Evolutionary conservation across 1,139 yeast genomes (phyloP), one percentile per base, ranked within the genome.

Genomic region (Saccharomyces uvarum): DNA sequence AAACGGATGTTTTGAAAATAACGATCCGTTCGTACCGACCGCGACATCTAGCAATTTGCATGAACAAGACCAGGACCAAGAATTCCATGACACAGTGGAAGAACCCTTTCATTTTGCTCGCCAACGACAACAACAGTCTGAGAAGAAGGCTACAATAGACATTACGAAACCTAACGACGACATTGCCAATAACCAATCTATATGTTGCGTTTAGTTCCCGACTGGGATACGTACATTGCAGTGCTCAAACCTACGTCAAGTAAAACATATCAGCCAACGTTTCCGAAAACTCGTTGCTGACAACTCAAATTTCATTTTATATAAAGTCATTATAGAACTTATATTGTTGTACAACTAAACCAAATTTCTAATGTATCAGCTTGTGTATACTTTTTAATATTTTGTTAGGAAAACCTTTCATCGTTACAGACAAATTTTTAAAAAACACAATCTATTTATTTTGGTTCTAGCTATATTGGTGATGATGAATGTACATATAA

Each of bases 1-100:
- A 42, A 62, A 65, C 51, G 66, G 66, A 2, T 68, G 69, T 54
- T 68, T 66, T 54, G 70, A 67, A 38, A 38, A 38, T 5, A 38
- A 38, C 21, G 44, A 38, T 38, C 26, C 24, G 2, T 38, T 21
- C 21, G 3, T 38, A 19, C 24, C 44, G 44, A 38, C 19, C 6
- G 6, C 4, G 19, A 8, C 44, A 16, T 19, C 44, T 11, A 19
- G 19, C 24, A 24, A 38, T 4, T 9, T 38, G 24, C 26, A 38
- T 9, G 44, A 5, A 38, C 44, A 38, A 2, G 44, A 38, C 3
- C 44, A 38, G 9, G 44, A 38, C 6, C 44, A 38, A 19, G 44
- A 38, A 38, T 38, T 16, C 13, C 44, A 38, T 19, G 44, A 38
- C 13, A 38, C 44, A 11, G 26, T 38, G 11, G 44, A 38, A 38